A percentile compares a stretch with the other conserved stretches of the same genome.
These are phyloP conservation scores for Eleusine indica DNA, from an alignment of 176 grass and related monocot species.

Conservation along the genomic window DNA sequence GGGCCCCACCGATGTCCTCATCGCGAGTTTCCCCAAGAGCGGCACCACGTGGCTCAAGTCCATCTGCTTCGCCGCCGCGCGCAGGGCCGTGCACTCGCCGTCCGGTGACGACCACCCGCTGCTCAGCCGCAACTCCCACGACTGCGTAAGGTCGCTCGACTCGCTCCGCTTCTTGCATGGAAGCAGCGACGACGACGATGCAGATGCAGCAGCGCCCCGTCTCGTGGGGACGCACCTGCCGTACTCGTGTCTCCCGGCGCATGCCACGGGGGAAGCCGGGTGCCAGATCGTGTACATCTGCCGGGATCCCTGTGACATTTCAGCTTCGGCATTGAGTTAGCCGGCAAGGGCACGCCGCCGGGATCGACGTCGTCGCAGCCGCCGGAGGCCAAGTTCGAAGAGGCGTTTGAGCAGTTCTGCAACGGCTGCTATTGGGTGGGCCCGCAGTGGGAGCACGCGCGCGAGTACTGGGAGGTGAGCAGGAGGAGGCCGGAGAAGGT, in stretches of 20 bases:
- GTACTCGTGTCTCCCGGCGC: conserved; percentile 30
- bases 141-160: conserved; percentile 33
- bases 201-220: background rate
- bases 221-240: conserved; percentile 41
- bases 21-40: conserved; percentile 45
- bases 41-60: conserved; percentile 58
- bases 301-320: conserved; percentile 40
- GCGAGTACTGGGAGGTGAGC: conserved; percentile 38
- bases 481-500: background rate
- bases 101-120: conserved; percentile 21
- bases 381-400: background rate
- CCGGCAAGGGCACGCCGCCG: background rate
- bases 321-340: background rate
- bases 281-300: conserved; percentile 27
- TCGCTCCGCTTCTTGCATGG: background rate
- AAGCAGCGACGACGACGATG: background rate
- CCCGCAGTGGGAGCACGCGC: conserved; percentile 42
- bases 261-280: background rate
- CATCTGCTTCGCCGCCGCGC: conserved; percentile 10
- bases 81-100: background rate
- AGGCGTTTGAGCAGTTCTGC: conserved; percentile 31
- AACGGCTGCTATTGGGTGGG: background rate
- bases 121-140: conserved; percentile 27
- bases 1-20: conserved; percentile 21
- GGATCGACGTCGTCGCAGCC: too few species aligned